Evolutionary conservation across 2,329 filamentous ascomycete species (phyloP).

Genomic region (Fusarium setosum): DNA sequence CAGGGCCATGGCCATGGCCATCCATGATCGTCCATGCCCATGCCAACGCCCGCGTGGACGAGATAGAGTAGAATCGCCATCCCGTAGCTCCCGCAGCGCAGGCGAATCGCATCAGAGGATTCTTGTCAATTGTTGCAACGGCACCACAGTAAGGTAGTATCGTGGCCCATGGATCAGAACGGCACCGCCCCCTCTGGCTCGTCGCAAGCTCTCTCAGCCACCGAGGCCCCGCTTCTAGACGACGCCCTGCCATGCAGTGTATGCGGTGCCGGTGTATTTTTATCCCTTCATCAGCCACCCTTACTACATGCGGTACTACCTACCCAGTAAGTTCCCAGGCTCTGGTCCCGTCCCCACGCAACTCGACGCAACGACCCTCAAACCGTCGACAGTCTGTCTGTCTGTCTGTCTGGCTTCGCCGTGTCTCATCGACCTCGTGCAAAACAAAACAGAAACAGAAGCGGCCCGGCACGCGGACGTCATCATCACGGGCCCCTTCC

Average conservation of each 20-base stretch:
- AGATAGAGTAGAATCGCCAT: background rate
- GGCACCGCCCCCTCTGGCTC: constrained; percentile 2
- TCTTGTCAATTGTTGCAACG: background rate
- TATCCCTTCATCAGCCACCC: constrained; percentile 32
- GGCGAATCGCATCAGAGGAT: background rate
- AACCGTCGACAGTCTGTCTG: no score
- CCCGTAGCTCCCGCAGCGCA: constrained; percentile 1
- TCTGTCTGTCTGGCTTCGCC: background rate
- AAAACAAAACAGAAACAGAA: background rate
- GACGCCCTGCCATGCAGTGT: constrained; percentile 8
- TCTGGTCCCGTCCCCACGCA: no score
- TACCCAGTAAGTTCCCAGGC: no score
- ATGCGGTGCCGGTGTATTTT: constrained; percentile 35
- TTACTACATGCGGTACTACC: no score
- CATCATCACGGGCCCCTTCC: no score
- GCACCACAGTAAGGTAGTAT: constrained; percentile 2
- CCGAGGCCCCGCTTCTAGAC: constrained; percentile 15
- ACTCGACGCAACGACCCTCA: no score
- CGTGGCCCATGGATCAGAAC: background rate
- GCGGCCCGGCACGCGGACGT: background rate
- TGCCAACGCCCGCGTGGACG: background rate
- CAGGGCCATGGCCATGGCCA: no score
- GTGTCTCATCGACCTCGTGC: background rate
- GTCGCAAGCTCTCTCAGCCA: constrained; percentile 22
- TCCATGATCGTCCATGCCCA: no score